phyloP scores from a whole-genome alignment of 805 yeast species.

The Peterozyma xylosa region DNA sequence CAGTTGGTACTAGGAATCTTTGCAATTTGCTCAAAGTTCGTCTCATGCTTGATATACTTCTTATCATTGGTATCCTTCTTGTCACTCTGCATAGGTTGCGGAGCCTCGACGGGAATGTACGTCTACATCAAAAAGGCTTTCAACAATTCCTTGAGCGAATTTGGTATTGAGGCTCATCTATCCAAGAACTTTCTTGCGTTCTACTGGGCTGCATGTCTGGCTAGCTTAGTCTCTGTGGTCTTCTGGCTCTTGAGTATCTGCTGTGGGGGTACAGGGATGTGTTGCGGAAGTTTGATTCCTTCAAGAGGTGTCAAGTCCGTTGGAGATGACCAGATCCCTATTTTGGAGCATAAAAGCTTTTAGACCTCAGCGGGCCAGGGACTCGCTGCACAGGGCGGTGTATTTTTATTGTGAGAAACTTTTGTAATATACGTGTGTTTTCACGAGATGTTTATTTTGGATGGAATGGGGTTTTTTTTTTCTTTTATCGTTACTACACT shows the following conservation, averaged over 20 bases:
- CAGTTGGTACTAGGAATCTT: constrained; percentile 35
- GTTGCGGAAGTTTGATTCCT: too few relatives aligned
- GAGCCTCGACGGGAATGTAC: constrained; percentile 58
- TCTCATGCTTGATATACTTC: constrained; percentile 36
- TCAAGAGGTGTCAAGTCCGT: too few relatives aligned
- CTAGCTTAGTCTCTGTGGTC: constrained; percentile 10
- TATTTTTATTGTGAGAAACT: not conserved
- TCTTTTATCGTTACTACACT: too few relatives aligned
- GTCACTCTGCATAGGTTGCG: constrained; percentile 36
- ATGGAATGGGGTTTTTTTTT: too few relatives aligned
- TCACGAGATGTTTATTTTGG: too few relatives aligned
- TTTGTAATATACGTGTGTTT: not conserved
- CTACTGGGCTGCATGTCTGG: constrained; percentile 18
- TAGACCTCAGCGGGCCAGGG: too few relatives aligned
- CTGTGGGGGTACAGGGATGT: constrained; percentile 4
- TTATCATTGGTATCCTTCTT: constrained; percentile 32
- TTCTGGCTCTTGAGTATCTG: constrained; percentile 12
- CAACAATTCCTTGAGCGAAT: constrained; percentile 35
- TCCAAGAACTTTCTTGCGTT: constrained; percentile 16
- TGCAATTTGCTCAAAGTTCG: constrained; percentile 37
- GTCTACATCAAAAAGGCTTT: constrained; percentile 39
- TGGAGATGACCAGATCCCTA: too few relatives aligned
- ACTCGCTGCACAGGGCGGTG: too few relatives aligned
- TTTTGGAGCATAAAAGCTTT: too few relatives aligned
- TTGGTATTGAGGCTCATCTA: constrained; percentile 49